A percentile compares a stretch with the other conserved stretches of the same genome.
These are phyloP conservation scores for Aspergillus latus DNA, from an alignment of 2,329 filamentous ascomycete genomes.

Conservation along the genomic window DNA sequence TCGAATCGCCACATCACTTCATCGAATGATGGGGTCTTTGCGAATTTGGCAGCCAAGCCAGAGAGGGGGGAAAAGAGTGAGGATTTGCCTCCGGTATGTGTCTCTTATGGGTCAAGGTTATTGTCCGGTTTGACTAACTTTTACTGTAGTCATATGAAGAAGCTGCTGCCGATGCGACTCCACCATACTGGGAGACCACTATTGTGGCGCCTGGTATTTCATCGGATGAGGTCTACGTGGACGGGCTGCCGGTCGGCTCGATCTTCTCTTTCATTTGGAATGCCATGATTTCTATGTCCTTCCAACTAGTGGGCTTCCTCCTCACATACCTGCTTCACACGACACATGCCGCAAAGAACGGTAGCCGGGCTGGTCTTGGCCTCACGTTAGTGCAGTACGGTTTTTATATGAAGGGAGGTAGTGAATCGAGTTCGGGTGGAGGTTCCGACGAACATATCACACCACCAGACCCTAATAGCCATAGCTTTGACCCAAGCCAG, in stretches of 20 bases:
- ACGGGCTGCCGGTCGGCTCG: conserved; percentile 87
- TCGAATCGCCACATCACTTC: conserved; percentile 62
- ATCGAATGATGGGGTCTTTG: conserved; percentile 93
- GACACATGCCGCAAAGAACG: conserved; percentile 96
- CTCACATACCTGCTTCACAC: conserved; percentile 98
- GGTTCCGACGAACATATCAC: conserved; percentile 50
- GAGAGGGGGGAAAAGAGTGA: conserved; percentile 79
- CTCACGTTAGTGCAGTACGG: conserved; percentile 96
- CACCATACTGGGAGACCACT: conserved; percentile 98
- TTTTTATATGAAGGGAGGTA: conserved; percentile 81
- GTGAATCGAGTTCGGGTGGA: conserved; percentile 42
- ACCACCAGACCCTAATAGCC: conserved; percentile 83
- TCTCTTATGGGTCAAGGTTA: background rate
- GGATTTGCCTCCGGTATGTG: conserved; percentile 85
- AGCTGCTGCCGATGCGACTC: conserved; percentile 91
- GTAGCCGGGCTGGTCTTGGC: conserved; percentile 87
- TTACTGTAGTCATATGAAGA: conserved; percentile 83
- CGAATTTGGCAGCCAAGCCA: conserved; percentile 88
- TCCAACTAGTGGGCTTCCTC: conserved; percentile 94
- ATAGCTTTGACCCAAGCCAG: conserved; percentile 76
- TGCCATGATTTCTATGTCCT: conserved; percentile 95
- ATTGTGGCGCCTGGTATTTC: conserved; percentile 90
- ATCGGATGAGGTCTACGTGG: conserved; percentile 91
- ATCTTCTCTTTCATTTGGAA: conserved; percentile 76
- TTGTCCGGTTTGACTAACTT: conserved; percentile 36